Base-by-base conservation (phyloP, 2,329 filamentous ascomycete genomes). In the Dendryphion nanum region DNA sequence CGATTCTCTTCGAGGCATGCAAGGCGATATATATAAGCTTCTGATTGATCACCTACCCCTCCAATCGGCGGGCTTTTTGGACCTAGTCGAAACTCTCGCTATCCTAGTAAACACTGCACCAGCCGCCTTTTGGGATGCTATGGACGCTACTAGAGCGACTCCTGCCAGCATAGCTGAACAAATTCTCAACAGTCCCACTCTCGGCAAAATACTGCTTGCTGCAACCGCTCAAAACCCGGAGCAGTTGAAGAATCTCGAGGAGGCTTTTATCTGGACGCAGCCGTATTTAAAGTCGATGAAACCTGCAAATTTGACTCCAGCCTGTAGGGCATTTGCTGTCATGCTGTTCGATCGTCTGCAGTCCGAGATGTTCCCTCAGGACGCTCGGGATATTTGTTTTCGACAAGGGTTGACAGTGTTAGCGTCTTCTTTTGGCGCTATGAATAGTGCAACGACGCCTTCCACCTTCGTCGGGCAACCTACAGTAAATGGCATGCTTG, bases 71-170 rank as follows among this genome's bases (percentile, higher is more conserved):
- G 79, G 86, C 16, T 73, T 95, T 41, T 73, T 82, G 10, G 76
- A 83, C 41, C 73, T 93, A 13, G 74, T 95, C 31, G 79, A 82
- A 39, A 81, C 83, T 1, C 77, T 95, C 44, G 80, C 79, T 30
- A 73, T 73, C 10, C 75, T 96, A 13, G 72, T 96, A 36, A 78
- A 83, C 47, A 89, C 86, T 52, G 85, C 87, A 0, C 78, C 89
- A 0, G 78, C 78, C 38, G 85, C 86, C 30, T 93, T 96, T 53
- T 96, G 91, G 91, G 85, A 89, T 53, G 84, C 89, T 2, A 84
- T 95, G 68, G 83, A 86, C 35, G 80, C 88, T 19, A 87, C 91
- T 35, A 85, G 86, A 1, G 85, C 89, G 3, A 85, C 87, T 1
- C 85, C 89, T 4, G 82, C 83, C 29, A 81, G 84, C 21, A 81